Percentiles rank a stretch among this genome's conserved stretches.
Conservation (phyloP, 108 stramenopile genomes). For the Cyclostephanos invisitatus region DNA sequence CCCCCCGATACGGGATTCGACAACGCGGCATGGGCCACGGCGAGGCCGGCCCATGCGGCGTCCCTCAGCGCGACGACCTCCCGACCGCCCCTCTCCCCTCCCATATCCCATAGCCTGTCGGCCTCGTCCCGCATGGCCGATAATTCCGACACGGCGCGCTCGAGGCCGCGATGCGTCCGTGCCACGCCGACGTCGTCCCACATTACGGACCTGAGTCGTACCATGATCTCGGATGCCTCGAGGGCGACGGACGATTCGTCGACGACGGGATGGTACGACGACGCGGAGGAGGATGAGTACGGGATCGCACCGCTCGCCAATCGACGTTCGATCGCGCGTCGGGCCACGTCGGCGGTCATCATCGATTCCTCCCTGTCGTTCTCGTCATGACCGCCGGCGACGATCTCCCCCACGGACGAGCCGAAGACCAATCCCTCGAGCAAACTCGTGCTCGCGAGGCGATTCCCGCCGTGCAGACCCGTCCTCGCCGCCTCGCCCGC, state of each 20-base stretch:
- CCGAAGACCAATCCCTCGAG: conserved; percentile 96
- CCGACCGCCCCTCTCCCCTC: conserved; percentile 22
- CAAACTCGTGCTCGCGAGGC: conserved; percentile 91
- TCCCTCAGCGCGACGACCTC: conserved; percentile 79
- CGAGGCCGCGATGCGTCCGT: conserved; percentile 71
- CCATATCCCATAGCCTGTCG: conserved; percentile 51
- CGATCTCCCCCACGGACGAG: conserved; percentile 80
- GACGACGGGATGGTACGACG: neutral
- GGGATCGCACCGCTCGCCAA: conserved; percentile 25
- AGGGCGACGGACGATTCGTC: conserved; percentile 9
- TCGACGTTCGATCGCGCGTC: conserved; percentile 28
- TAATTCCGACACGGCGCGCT: conserved; percentile 63
- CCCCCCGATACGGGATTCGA: conserved; percentile 70
- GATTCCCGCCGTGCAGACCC: conserved; percentile 94
- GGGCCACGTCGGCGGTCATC: conserved; percentile 7
- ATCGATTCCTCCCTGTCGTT: conserved; percentile 13
- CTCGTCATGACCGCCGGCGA: conserved; percentile 54
- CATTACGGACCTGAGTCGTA: conserved; percentile 71
- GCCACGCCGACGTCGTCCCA: conserved; percentile 95
- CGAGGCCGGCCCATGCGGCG: conserved; percentile 75
- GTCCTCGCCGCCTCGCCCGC: conserved; percentile 94
- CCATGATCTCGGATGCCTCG: conserved; percentile 58
- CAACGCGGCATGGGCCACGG: conserved; percentile 69
- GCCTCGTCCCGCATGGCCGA: conserved; percentile 61
- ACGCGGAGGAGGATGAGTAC: neutral